phyloP scores from a whole-genome alignment of 1,284 basidiomycete genomes.

The Ganoderma lucidum region DNA sequence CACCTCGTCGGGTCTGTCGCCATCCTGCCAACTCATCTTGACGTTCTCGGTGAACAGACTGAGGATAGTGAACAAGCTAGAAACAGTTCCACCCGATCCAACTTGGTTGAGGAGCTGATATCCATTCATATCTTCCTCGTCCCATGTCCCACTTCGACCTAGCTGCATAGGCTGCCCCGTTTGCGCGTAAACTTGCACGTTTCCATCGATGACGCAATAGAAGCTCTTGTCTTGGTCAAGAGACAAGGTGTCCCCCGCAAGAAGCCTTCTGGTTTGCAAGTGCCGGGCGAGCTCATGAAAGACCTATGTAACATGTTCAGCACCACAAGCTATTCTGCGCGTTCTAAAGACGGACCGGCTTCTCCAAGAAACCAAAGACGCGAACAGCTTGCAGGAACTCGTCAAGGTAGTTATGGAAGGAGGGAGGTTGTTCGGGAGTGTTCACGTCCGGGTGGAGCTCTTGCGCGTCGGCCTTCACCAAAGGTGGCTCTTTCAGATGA shows the following conservation, averaged over 20 bases:
- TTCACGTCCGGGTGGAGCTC: conserved; percentile 91
- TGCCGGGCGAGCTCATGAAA: conserved; percentile 96
- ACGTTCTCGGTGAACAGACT: conserved; percentile 97
- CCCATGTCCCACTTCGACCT: conserved; percentile 67
- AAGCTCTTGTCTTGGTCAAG: conserved; percentile 93
- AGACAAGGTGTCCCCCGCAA: conserved; percentile 92
- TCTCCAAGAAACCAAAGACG: conserved; percentile 95
- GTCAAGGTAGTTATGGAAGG: conserved; percentile 94
- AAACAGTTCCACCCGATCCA: conserved; percentile 92
- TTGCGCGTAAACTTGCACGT: conserved; percentile 85
- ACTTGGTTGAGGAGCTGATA: conserved; percentile 96
- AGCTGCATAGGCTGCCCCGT: conserved; percentile 57
- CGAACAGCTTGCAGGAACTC: conserved; percentile 94
- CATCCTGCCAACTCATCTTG: conserved; percentile 89
- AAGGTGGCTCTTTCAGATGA: conserved; percentile 85
- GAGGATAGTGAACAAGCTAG: conserved; percentile 96
- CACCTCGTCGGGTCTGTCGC: conserved; percentile 44
- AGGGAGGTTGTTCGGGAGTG: conserved; percentile 71
- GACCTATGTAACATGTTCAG: conserved; percentile 56
- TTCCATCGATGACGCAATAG: conserved; percentile 95
- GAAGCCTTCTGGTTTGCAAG: conserved; percentile 88
- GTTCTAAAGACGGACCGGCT: conserved; percentile 68
- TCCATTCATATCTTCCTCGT: conserved; percentile 89
- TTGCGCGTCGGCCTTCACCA: conserved; percentile 80
- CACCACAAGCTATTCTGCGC: not conserved